A percentile compares a stretch with the other conserved stretches of the same genome.
Evolutionary conservation across 2,329 filamentous ascomycete species (phyloP).

Genomic region (Cladophialophora immunda): DNA sequence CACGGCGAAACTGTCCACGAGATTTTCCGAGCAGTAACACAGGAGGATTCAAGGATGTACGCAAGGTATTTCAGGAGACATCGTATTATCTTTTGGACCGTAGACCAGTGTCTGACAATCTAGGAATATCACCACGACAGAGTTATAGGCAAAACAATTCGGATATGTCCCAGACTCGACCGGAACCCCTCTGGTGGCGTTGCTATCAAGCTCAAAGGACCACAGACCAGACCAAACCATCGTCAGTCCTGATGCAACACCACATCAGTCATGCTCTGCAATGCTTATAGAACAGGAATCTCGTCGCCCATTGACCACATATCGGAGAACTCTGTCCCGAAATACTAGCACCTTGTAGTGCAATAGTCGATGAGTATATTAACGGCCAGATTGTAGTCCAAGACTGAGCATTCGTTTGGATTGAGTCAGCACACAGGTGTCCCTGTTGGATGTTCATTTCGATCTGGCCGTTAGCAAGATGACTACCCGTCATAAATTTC

Average conservation of each 20-base stretch:
- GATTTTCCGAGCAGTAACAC: background rate
- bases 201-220: too few species aligned
- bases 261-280: background rate
- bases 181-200: background rate
- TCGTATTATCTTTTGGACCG: background rate
- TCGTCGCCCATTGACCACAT: too few species aligned
- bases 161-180: background rate
- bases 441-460: too few species aligned
- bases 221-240: too few species aligned
- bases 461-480: background rate
- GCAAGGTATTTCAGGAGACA: background rate
- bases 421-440: too few species aligned
- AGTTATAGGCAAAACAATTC: background rate
- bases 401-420: too few species aligned
- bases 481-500: background rate
- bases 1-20: background rate
- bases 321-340: too few species aligned
- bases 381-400: too few species aligned
- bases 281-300: too few species aligned
- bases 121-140: background rate
- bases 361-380: too few species aligned
- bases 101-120: background rate
- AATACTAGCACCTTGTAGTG: too few species aligned
- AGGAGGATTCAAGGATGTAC: background rate
- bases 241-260: background rate